Evolutionary conservation across 352 stramenopile genomes (phyloP), one percentile per base, ranked within the genome.

Genomic region (Plasmopara muralis): DNA sequence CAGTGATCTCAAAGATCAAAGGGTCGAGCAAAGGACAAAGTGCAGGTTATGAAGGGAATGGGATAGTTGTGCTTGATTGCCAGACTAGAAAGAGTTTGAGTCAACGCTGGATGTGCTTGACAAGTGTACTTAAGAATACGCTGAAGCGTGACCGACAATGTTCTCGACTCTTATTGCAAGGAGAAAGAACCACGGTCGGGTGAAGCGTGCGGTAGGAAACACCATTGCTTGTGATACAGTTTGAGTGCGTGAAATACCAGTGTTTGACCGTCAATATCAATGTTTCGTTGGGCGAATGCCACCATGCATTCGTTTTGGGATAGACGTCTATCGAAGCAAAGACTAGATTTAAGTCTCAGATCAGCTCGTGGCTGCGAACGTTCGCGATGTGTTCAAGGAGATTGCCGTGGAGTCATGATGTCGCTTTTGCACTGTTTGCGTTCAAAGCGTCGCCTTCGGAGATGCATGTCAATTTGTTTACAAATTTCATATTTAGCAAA

Each of bases 61-160:
- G 43, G 6, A 5, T 63, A 13, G 35, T 56, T 13, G 47, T 52
- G 5, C 50, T 41, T 9, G 42, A 55, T n/a, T 10, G 10, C 14
- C 28, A 13, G 6, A 33, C 7, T 38, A 51, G 47, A 37, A 64
- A 60, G 42, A 64, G 53, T 10, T 30, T 70, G 41, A 15, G 50
- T 0, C 43, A 67, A 38, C 40, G 37, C 20, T 70, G 57, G 62
- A 59, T 59, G 29, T 41, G 39, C 18, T 46, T 65, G 7, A 56
- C 47, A 20, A 54, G 35, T 12, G 43, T 46, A 9, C 14, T 70
- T 0, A 59, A 56, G 31, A 35, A 28, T 13, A 44, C 29, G 25
- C 15, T 57, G 16, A 64, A 67, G 47, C 43, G 60, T n/a, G 7
- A 34, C 34, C 45, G 39, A 20, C 41, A 35, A 39, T 51, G 40